Base-by-base conservation (phyloP, 2,329 filamentous ascomycete species). In the Didymella pinodella region DNA sequence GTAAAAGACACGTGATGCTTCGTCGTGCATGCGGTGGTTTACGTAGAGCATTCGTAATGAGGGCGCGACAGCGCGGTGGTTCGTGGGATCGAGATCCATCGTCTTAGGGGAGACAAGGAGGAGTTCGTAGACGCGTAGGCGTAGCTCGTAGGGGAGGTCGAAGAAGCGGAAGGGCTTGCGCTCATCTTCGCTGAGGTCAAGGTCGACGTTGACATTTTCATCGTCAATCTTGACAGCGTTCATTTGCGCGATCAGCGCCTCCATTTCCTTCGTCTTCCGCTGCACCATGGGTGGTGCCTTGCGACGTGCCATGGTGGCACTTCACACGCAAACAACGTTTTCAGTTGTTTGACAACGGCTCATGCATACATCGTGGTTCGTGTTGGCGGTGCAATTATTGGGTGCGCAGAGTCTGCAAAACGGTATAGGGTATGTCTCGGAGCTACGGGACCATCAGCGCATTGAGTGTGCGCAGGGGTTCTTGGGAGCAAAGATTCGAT, bases 1-100 rank as follows among this genome's bases (percentile, higher is more conserved):
- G 72, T 84, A 85, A 70, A 85, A 84, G 61, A 81, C 75, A 54
- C 80, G 77, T 45, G 77, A 79, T 6, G 83, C 81, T 72, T 86
- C 84, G 28, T 81, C 74, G 68, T 85, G 82, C 63, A 83, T 76
- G 40, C 75, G 79, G 18, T 71, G 70, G 77, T 76, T 88, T 38
- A 84, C 87, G 12, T 89, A 88, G 67, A 92, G 92, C 34, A 93
- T 74, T 54, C 88, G 87, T 52, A 93, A 80, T 43, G 71, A 78
- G 40, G 69, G 85, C 79, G 72, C 84, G 81, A 90, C 82, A 36
- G 82, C 81, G 70, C 85, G 86, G 73, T 87, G 85, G 73, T 90
- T 91, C 31, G 83, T 79, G 0, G 87, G 86, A 54, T 89, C 86
- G 18, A 93, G 83, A 68, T 93, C 90, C 48, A 91, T 76, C 1